Base-by-base conservation (phyloP, 1,139 yeast species). In the Hansenula anomala region DNA sequence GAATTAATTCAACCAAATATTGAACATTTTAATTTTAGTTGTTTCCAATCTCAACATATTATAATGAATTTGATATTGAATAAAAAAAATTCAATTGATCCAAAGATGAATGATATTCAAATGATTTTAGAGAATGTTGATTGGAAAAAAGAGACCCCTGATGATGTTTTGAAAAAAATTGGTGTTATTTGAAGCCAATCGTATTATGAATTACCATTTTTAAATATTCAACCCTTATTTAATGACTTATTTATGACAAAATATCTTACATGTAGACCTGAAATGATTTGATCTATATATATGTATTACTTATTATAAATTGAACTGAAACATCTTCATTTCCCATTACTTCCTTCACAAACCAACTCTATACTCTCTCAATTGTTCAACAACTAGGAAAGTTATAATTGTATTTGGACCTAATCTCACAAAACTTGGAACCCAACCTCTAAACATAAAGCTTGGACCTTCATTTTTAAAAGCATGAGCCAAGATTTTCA, bases 331-430 rank as follows among this genome's bases (percentile, higher is more conserved):
- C 13, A 8, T 23, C 13, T 12, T 4, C 25, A 22, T 31, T 5
- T 35, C 18, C 16, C 15, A 17, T 17, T 5, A 12, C 4, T 11
- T 11, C 22, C 6, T 16, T 47, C 47, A 59, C 75, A 79, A 67
- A 17, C 84, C 86, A 37, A 79, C 48, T 52, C 59, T 69, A 52
- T 60, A 71, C 53, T 75, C 75, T 60, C 86, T 76, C 52, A 86
- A 69, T 59, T 85, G 90, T 59, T 86, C 95, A 46, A 86, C 72
- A 2, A 80, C 94, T 48, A 87, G 64, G 63, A 88, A 87, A 1
- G 95, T 88, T 25, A 88, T 78, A 46, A 88, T 85, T 0, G 96
- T 88, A 52, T 87, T 95, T 24, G 96, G 96, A 0, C 95, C 96
- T 46, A 88, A 69, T 57, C 96, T 77, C 10, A 87, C 75, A 58